phyloP scores from a whole-genome alignment of 176 grass and related monocot species.

The Zoysia japonica region DNA sequence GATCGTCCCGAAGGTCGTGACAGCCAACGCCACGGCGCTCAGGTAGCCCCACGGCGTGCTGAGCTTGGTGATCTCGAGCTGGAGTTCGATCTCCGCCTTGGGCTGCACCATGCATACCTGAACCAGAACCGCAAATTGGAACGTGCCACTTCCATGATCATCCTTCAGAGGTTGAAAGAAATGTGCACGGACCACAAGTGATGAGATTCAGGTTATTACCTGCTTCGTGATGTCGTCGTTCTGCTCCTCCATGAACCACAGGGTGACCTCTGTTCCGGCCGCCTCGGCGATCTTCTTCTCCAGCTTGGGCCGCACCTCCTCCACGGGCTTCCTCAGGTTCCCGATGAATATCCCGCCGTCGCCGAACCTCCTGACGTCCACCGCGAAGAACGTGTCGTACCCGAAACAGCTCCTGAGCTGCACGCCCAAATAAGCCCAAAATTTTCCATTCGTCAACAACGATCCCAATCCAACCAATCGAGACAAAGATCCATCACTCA shows the following conservation, averaged over 20 bases:
- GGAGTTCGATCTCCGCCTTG: constrained; percentile 92
- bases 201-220: constrained; percentile 16
- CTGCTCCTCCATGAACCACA: constrained; percentile 98
- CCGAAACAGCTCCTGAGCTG: constrained; percentile 95
- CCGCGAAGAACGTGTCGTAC: constrained; percentile 89
- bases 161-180: neutral
- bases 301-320: constrained; percentile 77
- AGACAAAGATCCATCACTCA: neutral
- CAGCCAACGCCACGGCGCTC: constrained; percentile 59
- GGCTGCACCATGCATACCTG: constrained; percentile 95
- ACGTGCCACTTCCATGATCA: neutral
- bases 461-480: neutral
- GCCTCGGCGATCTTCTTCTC: constrained; percentile 93
- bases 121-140: neutral
- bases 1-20: constrained; percentile 89
- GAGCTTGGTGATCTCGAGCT: constrained; percentile 75
- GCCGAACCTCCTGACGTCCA: constrained; percentile 84
- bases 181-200: neutral
- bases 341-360: constrained; percentile 94
- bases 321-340: constrained; percentile 77
- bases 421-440: neutral
- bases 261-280: constrained; percentile 78
- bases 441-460: neutral
- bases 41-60: constrained; percentile 86
- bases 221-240: constrained; percentile 81